Base-by-base conservation (phyloP, 345 rosid species). In the Angophora floribunda region DNA sequence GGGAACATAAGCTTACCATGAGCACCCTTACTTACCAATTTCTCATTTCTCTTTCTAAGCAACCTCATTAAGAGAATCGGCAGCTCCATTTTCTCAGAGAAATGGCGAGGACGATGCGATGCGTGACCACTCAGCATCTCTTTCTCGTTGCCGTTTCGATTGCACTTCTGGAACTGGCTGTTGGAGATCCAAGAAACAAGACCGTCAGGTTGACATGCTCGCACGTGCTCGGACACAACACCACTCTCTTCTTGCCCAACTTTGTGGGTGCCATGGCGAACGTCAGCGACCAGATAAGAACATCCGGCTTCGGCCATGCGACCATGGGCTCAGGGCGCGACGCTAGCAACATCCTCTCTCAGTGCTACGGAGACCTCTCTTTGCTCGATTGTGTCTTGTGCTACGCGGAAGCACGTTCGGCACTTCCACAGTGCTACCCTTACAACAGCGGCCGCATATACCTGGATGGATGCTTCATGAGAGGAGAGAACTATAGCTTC, bases 401-500 rank as follows among this genome's bases (percentile, higher is more conserved):
- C 85, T 97, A 96, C 86, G 98, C 99, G 1, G 98, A 96, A 92
- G 99, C 98, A 28, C 94, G 99, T 1, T 95, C 98, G 10, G 63
- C 93, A 51, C 98, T 97, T 82, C 99, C 99, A 1, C 94, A 96
- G 86, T 97, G 99, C 92, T 97, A 94, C 89, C 99, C 99, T 50
- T 12, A 87, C 89, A 96, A 93, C 79, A 94, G 97, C 13, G 99
- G 99, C 7, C 89, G 97, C 84, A 94, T 97, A 90, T 97, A 65
- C 86, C 98, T 96, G 16, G 99, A 97, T 16, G 99, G 99, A 1
- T 97, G 99, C 91, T 97, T 97, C 94, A 96, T 97, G 99, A 93
- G 99, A 91, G 88, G 95, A 10, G 96, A 92, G 93, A 97, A 97
- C 89, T 97, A 96, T 55, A 96, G 97, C 90, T 97, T 96, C 92